These are phyloP conservation scores for thale cress (Arabidopsis thaliana) DNA, from an alignment of 345 rosid genomes.

Conservation along the genomic window TAIR10.1 NC_003076.8:4824001-4824500, in stretches of 20 bases:
- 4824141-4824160: conserved; percentile 7
- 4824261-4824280: neutral
- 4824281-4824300: conserved; percentile 21
- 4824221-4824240: neutral
- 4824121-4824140: neutral
- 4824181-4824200: neutral
- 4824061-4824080: conserved; percentile 89
- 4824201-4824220: conserved; percentile 15
- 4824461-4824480: conserved; percentile 9
- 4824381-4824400: conserved; percentile 70
- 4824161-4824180: conserved; percentile 5
- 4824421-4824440: neutral
- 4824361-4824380: conserved; percentile 67
- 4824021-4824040: conserved; percentile 57
- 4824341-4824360: conserved; percentile 82
- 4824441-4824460: neutral
- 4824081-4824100: conserved; percentile 88
- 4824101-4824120: conserved; percentile 61
- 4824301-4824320: conserved; percentile 18
- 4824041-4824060: conserved; percentile 53
- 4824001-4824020: conserved; percentile 56
- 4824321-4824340: conserved; percentile 33
- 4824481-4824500: conserved; percentile 10
- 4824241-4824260: neutral
- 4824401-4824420: neutral